phyloP scores from a whole-genome alignment of 2,329 filamentous ascomycete species.

The Verticillium zaregamsianum region DNA sequence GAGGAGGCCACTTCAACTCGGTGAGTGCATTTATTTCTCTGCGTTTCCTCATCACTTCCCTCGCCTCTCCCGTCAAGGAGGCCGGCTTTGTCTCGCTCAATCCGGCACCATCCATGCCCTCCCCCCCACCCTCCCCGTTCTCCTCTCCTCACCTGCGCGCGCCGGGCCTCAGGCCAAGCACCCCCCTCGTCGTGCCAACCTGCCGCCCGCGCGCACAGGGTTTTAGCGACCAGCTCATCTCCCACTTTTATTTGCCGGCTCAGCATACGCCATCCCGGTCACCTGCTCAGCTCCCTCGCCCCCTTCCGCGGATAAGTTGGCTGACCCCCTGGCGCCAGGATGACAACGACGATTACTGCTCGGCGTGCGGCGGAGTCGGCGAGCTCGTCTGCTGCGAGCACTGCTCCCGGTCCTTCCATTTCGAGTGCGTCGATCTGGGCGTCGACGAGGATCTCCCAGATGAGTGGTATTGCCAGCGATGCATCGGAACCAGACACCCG shows the following conservation, averaged over 20 bases:
- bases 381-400: slow-evolving; percentile 91
- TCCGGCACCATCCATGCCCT: neutral
- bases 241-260: slow-evolving; percentile 2
- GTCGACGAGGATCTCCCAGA: slow-evolving; percentile 63
- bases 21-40: slow-evolving; percentile 33
- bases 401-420: slow-evolving; percentile 86
- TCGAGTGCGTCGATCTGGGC: slow-evolving; percentile 80
- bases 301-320: neutral
- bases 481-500: slow-evolving; percentile 46
- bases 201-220: neutral
- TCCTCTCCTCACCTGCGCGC: neutral
- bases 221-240: slow-evolving; percentile 18
- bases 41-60: neutral
- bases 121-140: neutral
- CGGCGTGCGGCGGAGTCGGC: slow-evolving; percentile 77
- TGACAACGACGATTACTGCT: slow-evolving; percentile 89
- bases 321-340: slow-evolving; percentile 31
- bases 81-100: neutral
- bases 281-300: neutral
- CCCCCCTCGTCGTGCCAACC: neutral
- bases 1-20: slow-evolving; percentile 49
- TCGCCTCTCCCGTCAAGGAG: neutral
- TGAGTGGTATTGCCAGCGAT: slow-evolving; percentile 83
- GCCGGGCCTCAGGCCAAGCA: neutral
- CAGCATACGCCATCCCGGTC: neutral